Evolutionary conservation across 192 early-diverging fungal genomes (phyloP).

Genomic region (Backusella australiensis): DNA sequence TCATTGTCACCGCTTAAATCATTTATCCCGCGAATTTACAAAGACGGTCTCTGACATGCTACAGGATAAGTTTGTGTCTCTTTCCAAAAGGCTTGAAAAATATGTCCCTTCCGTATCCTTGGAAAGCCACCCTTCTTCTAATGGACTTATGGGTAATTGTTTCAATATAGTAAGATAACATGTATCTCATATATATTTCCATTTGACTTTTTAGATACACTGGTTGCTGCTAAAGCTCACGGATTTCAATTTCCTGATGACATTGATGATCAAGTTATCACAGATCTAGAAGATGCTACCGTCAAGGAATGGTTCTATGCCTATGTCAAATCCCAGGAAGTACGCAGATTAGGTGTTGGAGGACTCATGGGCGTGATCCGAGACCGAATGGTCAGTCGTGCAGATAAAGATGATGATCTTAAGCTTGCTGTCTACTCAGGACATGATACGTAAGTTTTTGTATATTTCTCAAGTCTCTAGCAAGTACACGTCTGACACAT

Average conservation of each 20-base stretch:
- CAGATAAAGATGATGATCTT: slow-evolving; percentile 25
- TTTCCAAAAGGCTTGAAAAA: slow-evolving; percentile 21
- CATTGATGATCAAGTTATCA: slow-evolving; percentile 24
- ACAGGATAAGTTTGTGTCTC: slow-evolving; percentile 18
- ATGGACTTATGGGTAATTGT: slow-evolving; percentile 30
- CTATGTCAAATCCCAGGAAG: slow-evolving; percentile 19
- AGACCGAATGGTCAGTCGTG: slow-evolving; percentile 32
- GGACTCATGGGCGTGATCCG: slow-evolving; percentile 33
- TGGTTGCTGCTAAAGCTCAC: slow-evolving; percentile 34
- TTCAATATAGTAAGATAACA: neutral
- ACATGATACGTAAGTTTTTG: slow-evolving; percentile 36
- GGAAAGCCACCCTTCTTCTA: slow-evolving; percentile 37
- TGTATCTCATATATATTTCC: too few species aligned
- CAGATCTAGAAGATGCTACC: slow-evolving; percentile 27
- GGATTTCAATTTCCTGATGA: slow-evolving; percentile 27
- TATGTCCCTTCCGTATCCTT: slow-evolving; percentile 36
- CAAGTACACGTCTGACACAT: neutral
- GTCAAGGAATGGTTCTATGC: slow-evolving; percentile 40
- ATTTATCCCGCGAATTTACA: slow-evolving; percentile 26
- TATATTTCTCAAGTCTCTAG: neutral
- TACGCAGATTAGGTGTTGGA: slow-evolving; percentile 35
- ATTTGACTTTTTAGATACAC: slow-evolving; percentile 11
- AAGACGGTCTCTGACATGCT: slow-evolving; percentile 14
- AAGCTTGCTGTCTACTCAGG: slow-evolving; percentile 40
- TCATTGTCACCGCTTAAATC: slow-evolving; percentile 22